A percentile compares a stretch with the other conserved stretches of the same genome.
Evolutionary conservation across 805 yeast species (phyloP).

Genomic region (Candida anglica): DNA sequence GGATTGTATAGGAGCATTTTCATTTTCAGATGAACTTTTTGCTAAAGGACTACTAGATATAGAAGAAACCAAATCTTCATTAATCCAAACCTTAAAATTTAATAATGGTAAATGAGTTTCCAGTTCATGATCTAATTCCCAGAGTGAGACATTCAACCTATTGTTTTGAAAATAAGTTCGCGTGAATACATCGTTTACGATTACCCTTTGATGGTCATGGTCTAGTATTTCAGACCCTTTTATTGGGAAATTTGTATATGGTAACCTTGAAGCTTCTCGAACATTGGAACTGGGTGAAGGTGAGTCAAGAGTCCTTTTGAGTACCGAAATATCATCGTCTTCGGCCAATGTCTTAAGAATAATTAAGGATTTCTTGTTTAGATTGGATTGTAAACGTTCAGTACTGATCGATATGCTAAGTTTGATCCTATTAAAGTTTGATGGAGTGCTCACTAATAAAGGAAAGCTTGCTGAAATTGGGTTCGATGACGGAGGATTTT

Average conservation of each 20-base stretch:
- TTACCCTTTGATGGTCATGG: slow-evolving; percentile 16
- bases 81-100: slow-evolving; percentile 25
- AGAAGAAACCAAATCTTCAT: too few relatives aligned
- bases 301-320: slow-evolving; percentile 6
- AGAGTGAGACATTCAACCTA: slow-evolving; percentile 19
- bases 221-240: slow-evolving; percentile 8
- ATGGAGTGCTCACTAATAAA: slow-evolving; percentile 24
- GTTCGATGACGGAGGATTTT: too few relatives aligned
- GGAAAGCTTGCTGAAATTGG: too few relatives aligned
- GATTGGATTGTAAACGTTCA: slow-evolving; percentile 1
- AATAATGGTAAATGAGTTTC: slow-evolving; percentile 12
- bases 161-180: slow-evolving; percentile 9
- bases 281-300: slow-evolving; percentile 3
- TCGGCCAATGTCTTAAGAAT: slow-evolving; percentile 27
- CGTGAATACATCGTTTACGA: slow-evolving; percentile 24
- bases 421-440: slow-evolving; percentile 20
- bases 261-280: slow-evolving; percentile 25
- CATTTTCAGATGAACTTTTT: too few relatives aligned
- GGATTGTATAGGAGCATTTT: too few relatives aligned
- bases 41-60: too few relatives aligned
- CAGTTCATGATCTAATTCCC: slow-evolving; percentile 16
- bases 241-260: slow-evolving; percentile 21
- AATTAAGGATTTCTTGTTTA: slow-evolving; percentile 17
- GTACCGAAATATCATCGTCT: slow-evolving; percentile 7
- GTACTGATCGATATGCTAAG: slow-evolving; percentile 22